phyloP scores from a whole-genome alignment of 2,329 filamentous ascomycete genomes.

The Paraconiothyrium brasiliense region DNA sequence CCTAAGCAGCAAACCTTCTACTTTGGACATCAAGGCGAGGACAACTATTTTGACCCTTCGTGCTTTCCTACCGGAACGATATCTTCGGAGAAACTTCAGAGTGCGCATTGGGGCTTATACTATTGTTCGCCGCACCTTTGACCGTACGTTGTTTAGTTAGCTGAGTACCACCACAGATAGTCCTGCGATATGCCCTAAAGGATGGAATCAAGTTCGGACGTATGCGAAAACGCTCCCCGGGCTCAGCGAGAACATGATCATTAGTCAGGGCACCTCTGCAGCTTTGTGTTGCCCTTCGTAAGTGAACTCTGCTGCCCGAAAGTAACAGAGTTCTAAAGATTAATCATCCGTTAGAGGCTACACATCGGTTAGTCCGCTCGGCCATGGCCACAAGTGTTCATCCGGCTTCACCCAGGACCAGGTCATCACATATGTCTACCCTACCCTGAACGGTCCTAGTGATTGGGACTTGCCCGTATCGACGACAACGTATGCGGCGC shows the following conservation, averaged over 20 bases:
- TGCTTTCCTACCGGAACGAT: not conserved
- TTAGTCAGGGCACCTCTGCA: not conserved
- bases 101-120: not conserved
- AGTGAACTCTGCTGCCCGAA: not conserved
- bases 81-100: not conserved
- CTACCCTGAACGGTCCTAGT: not conserved
- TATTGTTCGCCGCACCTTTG: not conserved
- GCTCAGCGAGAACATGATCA: not conserved
- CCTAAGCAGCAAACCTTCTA: not conserved
- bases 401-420: not conserved
- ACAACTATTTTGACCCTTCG: not conserved
- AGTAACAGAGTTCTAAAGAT: not conserved
- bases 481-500: not conserved
- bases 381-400: not conserved
- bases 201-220: not conserved
- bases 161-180: not conserved
- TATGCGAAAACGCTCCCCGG: not conserved
- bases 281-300: slow-evolving; percentile 4
- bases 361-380: not conserved
- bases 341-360: not conserved
- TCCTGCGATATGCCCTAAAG: slow-evolving; percentile 1
- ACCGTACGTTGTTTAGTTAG: not conserved
- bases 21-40: not conserved
- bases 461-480: not conserved
- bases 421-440: not conserved